Percentiles rank a stretch among this genome's conserved stretches.
Evolutionary conservation across 179 eudicot species (phyloP).

Genomic region (Carnegiea gigantea): DNA sequence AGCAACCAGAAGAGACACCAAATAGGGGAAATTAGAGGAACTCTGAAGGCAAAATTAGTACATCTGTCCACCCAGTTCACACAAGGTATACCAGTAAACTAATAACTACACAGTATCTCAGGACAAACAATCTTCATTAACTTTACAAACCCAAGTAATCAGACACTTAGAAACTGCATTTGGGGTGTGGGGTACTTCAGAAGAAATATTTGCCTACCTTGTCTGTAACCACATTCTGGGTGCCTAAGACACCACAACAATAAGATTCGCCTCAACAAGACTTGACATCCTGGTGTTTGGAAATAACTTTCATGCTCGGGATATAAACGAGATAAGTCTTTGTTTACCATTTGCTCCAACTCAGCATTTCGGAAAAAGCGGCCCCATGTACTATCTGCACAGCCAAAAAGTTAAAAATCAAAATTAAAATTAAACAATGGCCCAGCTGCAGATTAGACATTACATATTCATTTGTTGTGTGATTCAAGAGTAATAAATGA

Average conservation of each 20-base stretch:
- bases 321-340: conserved; percentile 90
- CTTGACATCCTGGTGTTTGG: conserved; percentile 90
- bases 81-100: neutral
- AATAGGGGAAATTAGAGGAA: neutral
- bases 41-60: neutral
- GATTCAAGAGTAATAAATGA: conserved; percentile 1
- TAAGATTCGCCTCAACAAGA: conserved; percentile 81
- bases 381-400: conserved; percentile 94
- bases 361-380: conserved; percentile 93
- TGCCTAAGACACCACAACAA: conserved; percentile 92
- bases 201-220: conserved; percentile 49
- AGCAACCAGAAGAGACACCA: conserved; percentile 8
- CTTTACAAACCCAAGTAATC: neutral
- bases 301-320: conserved; percentile 94
- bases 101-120: neutral
- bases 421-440: neutral
- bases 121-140: neutral
- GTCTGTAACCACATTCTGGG: conserved; percentile 95
- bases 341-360: conserved; percentile 90
- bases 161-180: neutral
- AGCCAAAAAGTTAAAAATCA: neutral
- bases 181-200: neutral
- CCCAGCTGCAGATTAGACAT: conserved; percentile 4
- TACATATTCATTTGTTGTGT: neutral
- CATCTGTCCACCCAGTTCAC: neutral